phyloP scores from a whole-genome alignment of 495 filamentous ascomycete species.

The Neurospora terricola region DNA sequence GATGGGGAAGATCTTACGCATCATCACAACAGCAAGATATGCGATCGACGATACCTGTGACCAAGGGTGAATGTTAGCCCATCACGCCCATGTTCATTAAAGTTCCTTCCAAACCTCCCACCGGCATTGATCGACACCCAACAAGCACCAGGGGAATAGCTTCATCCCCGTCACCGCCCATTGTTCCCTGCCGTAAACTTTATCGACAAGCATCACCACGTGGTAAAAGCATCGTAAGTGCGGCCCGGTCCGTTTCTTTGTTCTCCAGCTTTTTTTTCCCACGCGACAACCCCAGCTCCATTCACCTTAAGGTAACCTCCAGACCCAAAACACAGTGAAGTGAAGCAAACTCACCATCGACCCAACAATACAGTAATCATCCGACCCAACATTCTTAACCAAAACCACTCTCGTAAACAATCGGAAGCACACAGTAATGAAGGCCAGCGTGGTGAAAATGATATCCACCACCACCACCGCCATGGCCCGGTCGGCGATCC shows the following conservation, averaged over 20 bases:
- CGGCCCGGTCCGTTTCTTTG: neutral
- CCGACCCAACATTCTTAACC: conserved; percentile 12
- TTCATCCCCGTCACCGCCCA: neutral
- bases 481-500: conserved; percentile 7
- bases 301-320: neutral
- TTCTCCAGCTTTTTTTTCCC: neutral
- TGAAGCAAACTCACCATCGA: conserved; percentile 7
- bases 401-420: conserved; percentile 10
- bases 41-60: conserved; percentile 8
- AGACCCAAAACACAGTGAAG: rapidly evolving
- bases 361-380: conserved; percentile 11
- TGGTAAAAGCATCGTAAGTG: neutral
- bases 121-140: conserved; percentile 5
- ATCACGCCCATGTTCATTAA: neutral
- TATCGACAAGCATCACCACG: neutral
- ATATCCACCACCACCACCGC: conserved; percentile 9
- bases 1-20: conserved; percentile 2
- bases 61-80: neutral
- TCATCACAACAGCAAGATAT: conserved; percentile 9
- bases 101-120: neutral
- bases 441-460: conserved; percentile 16
- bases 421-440: conserved; percentile 10
- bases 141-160: neutral
- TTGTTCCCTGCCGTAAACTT: neutral
- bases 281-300: neutral